Percentiles rank a stretch among this genome's conserved stretches.
Evolutionary conservation across 2,329 filamentous ascomycete genomes (phyloP).

Genomic region (Blastomyces percursus): DNA sequence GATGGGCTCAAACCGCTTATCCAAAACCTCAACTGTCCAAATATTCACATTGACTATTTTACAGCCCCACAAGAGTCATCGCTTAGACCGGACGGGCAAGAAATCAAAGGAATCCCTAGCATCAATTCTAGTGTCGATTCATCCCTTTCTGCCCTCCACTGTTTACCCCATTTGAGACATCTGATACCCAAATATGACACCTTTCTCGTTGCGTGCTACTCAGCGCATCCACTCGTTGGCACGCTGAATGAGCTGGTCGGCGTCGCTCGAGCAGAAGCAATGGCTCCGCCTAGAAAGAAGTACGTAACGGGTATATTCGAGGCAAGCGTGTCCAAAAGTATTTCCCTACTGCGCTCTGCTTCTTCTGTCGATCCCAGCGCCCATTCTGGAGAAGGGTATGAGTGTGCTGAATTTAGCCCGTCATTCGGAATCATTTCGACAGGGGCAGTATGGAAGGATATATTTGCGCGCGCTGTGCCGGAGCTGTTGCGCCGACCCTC

Average conservation of each 20-base stretch:
- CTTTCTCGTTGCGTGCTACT: slow-evolving; percentile 80
- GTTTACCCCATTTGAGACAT: slow-evolving; percentile 45
- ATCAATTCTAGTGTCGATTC: slow-evolving; percentile 70
- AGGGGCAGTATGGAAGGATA: slow-evolving; percentile 68
- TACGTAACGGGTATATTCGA: slow-evolving; percentile 79
- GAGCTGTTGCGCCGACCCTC: slow-evolving; percentile 47
- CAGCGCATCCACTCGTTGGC: slow-evolving; percentile 64
- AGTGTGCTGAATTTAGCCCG: slow-evolving; percentile 31
- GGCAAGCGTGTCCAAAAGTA: slow-evolving; percentile 50
- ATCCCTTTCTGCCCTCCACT: slow-evolving; percentile 49
- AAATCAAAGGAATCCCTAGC: slow-evolving; percentile 49
- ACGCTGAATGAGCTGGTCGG: slow-evolving; percentile 41
- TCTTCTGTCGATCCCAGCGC: background rate
- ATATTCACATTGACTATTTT: slow-evolving; percentile 31
- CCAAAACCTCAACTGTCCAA: slow-evolving; percentile 25
- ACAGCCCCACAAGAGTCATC: slow-evolving; percentile 26
- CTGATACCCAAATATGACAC: slow-evolving; percentile 46
- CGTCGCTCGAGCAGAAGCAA: slow-evolving; percentile 17
- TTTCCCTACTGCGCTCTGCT: background rate
- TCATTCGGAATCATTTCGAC: slow-evolving; percentile 82
- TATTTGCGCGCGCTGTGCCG: slow-evolving; percentile 56
- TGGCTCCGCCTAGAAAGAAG: slow-evolving; percentile 24
- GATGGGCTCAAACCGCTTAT: slow-evolving; percentile 33
- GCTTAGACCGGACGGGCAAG: slow-evolving; percentile 21
- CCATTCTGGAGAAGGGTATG: slow-evolving; percentile 14